These are phyloP conservation scores for Trametes hirsuta DNA, from an alignment of 1,284 basidiomycete species.

Conservation along the genomic window DNA sequence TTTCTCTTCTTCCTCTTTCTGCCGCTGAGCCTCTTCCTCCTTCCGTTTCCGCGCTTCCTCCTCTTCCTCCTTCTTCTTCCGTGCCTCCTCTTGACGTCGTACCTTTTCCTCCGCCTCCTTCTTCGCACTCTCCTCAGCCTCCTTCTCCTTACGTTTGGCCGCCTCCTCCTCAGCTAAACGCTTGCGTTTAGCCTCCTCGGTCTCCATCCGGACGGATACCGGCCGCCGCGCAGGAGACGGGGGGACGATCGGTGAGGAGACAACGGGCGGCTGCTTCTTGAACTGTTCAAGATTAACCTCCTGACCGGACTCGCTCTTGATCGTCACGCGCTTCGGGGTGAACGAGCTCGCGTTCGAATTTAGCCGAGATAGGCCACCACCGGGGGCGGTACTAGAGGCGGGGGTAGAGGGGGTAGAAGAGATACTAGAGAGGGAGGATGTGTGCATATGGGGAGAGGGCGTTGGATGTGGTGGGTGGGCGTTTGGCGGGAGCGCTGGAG, in stretches of 20 bases:
- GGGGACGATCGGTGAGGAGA: slow-evolving; percentile 44
- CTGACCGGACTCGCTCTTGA: slow-evolving; percentile 60
- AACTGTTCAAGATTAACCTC: slow-evolving; percentile 61
- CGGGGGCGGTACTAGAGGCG: slow-evolving; percentile 47
- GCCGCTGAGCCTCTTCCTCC: slow-evolving; percentile 37
- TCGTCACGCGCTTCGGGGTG: slow-evolving; percentile 58
- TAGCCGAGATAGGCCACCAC: slow-evolving; percentile 43
- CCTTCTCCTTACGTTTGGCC: slow-evolving; percentile 44
- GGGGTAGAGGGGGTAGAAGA: slow-evolving; percentile 69
- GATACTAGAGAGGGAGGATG: slow-evolving; percentile 50
- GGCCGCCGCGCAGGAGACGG: slow-evolving; percentile 44
- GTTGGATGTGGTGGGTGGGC: slow-evolving; percentile 55
- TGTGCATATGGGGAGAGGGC: slow-evolving; percentile 51
- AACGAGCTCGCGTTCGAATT: slow-evolving; percentile 67
- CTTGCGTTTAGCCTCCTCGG: slow-evolving; percentile 50
- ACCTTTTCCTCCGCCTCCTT: slow-evolving; percentile 39
- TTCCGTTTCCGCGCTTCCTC: slow-evolving; percentile 39
- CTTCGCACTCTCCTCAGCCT: slow-evolving; percentile 43
- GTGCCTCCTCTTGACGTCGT: slow-evolving; percentile 35
- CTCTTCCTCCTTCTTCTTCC: slow-evolving; percentile 43
- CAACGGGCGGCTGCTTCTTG: slow-evolving; percentile 44
- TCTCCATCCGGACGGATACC: slow-evolving; percentile 45
- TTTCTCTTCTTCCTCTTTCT: slow-evolving; percentile 33
- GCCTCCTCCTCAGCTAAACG: slow-evolving; percentile 54
- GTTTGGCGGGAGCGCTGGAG: slow-evolving; percentile 54